Evolutionary conservation across 2,329 filamentous ascomycete species (phyloP).

Genomic region (Ramularia collo-cygni): DNA sequence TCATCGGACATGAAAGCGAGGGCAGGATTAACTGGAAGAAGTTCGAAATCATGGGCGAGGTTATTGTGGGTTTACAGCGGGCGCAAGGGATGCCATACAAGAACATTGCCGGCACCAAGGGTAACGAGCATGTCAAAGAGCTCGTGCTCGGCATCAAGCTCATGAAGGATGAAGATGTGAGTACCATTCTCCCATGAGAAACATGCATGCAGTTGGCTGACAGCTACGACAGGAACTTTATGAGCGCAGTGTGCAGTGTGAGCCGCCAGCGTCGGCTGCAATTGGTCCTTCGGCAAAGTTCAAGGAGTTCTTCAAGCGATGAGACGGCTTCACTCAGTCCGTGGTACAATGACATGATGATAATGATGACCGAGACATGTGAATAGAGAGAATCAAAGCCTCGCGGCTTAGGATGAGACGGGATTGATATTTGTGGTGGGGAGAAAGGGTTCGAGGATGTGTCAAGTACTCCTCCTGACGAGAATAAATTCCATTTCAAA

Average conservation of each 20-base stretch:
- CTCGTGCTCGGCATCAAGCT: conserved; percentile 77
- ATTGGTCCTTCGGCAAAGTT: conserved; percentile 31
- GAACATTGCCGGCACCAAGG: conserved; percentile 48
- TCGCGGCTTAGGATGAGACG: no score
- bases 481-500: no score
- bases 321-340: conserved; percentile 11
- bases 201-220: no score
- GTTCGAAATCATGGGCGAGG: conserved; percentile 91
- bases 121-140: conserved; percentile 63
- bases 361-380: no score
- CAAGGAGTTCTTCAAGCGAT: conserved; percentile 42
- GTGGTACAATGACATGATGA: no score
- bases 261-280: conserved; percentile 34
- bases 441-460: no score
- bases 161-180: conserved; percentile 79
- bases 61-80: conserved; percentile 82
- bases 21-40: conserved; percentile 90
- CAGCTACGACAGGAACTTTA: conserved; percentile 46
- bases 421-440: no score
- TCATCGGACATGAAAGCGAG: conserved; percentile 54
- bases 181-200: no score
- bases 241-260: conserved; percentile 50
- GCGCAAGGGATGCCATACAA: conserved; percentile 81
- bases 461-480: no score
- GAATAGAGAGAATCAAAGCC: no score